Evolutionary conservation across 495 filamentous ascomycete genomes (phyloP), one percentile per base, ranked within the genome.

Genomic region (Xanthoparmelia taractica): DNA sequence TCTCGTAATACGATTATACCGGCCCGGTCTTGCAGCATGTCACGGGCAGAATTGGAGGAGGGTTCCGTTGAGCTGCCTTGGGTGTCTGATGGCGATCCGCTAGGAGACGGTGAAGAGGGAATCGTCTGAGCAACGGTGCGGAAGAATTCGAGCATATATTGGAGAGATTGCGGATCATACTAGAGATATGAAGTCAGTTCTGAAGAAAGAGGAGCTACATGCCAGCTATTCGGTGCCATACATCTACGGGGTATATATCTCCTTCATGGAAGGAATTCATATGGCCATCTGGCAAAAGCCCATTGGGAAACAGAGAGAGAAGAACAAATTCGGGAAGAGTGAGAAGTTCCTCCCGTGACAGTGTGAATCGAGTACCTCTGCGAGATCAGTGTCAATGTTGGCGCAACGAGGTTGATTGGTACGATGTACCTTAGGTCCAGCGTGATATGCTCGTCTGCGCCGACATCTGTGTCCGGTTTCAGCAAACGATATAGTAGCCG

Each of bases 61-160:
- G 66, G 60, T 23, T 89, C 87, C 58, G 90, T 81, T 5, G 86
- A 81, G 50, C 88, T 79, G 25, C 82, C 81, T 40, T 89, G 87
- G 29, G 78, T 71, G 34, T 87, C 86, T 4, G 62, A 64, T 33
- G 81, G 80, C 13, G 80, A 83, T 47, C 83, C 78, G 45, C 77
- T 82, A 12, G 83, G 81, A 15, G 88, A 87, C 38, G 80, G 80
- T 15, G 81, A 77, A 48, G 87, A 82, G 33, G 82, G 92, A 59
- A 99, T 97, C 36, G 89, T 93, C 71, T 96, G 91, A 37, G 94
- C 93, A 59, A 99, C 92, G 58, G 85, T 85, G 48, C 94, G 90
- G 80, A 99, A 99, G 77, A 99, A 99, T 67, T 97, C 94, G 57
- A 99, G 84, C 95, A 99, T 99, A 78, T 97, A 99, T 75, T 97